Percentiles rank a stretch among this genome's conserved stretches.
Evolutionary conservation across 140 eudicot genomes (phyloP).

Genomic region (Oenanthe javanica): DNA sequence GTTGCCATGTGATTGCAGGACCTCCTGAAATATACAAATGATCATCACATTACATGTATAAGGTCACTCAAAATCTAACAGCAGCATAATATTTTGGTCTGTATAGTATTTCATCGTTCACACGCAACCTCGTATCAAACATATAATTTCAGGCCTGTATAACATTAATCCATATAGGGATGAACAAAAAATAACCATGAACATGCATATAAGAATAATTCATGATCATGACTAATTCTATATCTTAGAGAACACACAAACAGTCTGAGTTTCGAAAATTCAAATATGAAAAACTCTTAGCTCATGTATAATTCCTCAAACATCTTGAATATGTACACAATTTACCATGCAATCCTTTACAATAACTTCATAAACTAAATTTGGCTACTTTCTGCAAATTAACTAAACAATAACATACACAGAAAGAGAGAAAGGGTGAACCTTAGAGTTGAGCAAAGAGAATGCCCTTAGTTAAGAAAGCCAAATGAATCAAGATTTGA

Average conservation of each 20-base stretch:
- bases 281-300: no score
- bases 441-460: background rate
- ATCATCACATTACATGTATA: background rate
- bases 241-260: no score
- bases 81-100: background rate
- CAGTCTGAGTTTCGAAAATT: no score
- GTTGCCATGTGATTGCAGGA: constrained; percentile 24
- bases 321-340: background rate
- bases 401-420: background rate
- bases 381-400: background rate
- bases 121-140: no score
- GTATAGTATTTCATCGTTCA: no score
- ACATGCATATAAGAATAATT: background rate
- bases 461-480: background rate
- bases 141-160: background rate
- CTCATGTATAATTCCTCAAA: no score
- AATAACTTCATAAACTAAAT: background rate
- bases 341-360: background rate
- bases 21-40: background rate
- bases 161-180: background rate
- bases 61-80: background rate
- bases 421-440: background rate
- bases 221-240: no score
- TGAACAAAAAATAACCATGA: background rate
- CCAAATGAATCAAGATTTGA: background rate